phyloP scores from a whole-genome alignment of 257 asterid species.

The Eucommia ulmoides region DNA sequence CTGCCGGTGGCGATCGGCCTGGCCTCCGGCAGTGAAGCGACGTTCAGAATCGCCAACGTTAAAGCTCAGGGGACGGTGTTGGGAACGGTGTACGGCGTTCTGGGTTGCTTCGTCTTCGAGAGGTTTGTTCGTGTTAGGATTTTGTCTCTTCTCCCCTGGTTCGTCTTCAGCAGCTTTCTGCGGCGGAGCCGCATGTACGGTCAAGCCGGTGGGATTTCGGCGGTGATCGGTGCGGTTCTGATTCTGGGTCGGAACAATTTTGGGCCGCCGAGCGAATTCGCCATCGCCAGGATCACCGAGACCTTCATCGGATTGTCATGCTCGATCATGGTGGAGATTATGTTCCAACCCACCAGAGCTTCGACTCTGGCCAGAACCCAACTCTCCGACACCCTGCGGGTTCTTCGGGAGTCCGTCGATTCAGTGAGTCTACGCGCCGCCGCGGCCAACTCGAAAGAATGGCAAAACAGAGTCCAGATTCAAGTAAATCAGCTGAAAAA shows the following conservation, averaged over 20 bases:
- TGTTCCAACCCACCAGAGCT: constrained; percentile 77
- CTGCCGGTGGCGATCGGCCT: constrained; percentile 66
- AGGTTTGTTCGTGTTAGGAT: constrained; percentile 42
- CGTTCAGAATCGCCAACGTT: constrained; percentile 52
- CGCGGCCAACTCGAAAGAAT: constrained; percentile 20
- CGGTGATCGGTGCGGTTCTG: constrained; percentile 62
- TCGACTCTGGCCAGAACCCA: constrained; percentile 50
- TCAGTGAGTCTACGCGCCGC: constrained; percentile 17
- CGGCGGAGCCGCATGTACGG: constrained; percentile 73
- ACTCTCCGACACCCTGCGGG: constrained; percentile 28
- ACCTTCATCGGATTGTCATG: constrained; percentile 75
- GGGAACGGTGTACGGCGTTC: constrained; percentile 69
- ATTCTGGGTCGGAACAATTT: constrained; percentile 62
- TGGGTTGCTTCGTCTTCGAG: constrained; percentile 67
- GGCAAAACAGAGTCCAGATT: constrained; percentile 20
- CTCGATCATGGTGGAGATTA: constrained; percentile 58
- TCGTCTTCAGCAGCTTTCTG: constrained; percentile 52
- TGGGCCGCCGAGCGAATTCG: constrained; percentile 68
- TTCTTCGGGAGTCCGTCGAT: constrained; percentile 24
- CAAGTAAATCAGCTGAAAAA: constrained; percentile 39
- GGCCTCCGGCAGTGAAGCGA: constrained; percentile 60
- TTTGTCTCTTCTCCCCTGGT: constrained; percentile 80
- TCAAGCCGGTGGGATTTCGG: constrained; percentile 79
- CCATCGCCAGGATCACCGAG: constrained; percentile 63
- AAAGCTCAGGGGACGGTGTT: constrained; percentile 87